Base-by-base conservation (phyloP, 176 grass and related monocot species). In the Carex kokanica region DNA sequence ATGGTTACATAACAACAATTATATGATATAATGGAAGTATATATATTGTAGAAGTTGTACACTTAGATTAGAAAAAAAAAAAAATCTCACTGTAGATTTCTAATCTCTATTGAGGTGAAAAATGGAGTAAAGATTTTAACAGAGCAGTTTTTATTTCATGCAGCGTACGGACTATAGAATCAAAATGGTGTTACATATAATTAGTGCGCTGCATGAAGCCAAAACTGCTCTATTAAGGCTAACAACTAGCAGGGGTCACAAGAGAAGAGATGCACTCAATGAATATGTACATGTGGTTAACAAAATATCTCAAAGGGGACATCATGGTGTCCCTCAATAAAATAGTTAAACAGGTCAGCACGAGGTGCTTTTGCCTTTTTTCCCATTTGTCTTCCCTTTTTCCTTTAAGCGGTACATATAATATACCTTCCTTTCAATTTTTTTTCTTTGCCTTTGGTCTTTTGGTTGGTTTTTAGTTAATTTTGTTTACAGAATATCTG, bases 261-360 rank as follows among this genome's bases (percentile, higher is more conserved):
- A 17, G 15, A 40, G 6, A 18, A 20, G 56, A 43, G 53, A 81
- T 81, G 55, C 40, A 40, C 5, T 64, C n/a, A 45, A 21, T 64
- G 56, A 10, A 25, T 34, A 4, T 18, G 61, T 67, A 29, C 88
- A 85, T 88, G 87, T 85, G 85, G 38, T 83, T 38, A 29, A 52
- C 8, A 82, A 87, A 83, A 79, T 78, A 24, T 78, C 21, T 60
- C 29, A 10, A 86, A 60, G 18, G 29, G 5, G 53, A 89, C 83
- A 89, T 88, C 83, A 91, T 91, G 41, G 59, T 87, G 88, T 91
- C 85, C 71, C 84, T 84, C 64, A 25, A 47, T 24, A 11, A 74
- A 84, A 60, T 74, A 72, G 36, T 74, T 65, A 31, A 75, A 75
- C 65, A 86, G 86, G 80, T 65, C 78, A 87, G 36, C 83, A 66